Conservation (phyloP, 768 basidiomycete species). For the Dioszegia hungarica region DNA sequence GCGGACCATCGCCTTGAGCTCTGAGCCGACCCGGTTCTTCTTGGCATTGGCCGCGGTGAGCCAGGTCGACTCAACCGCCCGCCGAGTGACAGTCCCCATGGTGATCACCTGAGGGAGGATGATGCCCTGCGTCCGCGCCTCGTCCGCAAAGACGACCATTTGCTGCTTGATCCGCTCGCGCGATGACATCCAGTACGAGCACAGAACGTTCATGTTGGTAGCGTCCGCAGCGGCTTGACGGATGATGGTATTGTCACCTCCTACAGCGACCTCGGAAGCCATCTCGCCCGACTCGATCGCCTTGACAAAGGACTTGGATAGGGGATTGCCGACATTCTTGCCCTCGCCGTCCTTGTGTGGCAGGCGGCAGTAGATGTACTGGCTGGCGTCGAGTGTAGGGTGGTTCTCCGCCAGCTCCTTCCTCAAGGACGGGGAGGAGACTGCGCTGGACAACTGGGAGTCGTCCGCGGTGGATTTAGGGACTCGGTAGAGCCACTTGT, state of each 20-base stretch:
- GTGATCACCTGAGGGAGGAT: constrained; percentile 94
- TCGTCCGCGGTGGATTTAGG: constrained; percentile 42
- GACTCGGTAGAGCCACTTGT: constrained; percentile 89
- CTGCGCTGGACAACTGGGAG: not conserved
- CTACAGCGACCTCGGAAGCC: constrained; percentile 61
- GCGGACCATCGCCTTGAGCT: constrained; percentile 95
- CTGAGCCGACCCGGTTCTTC: constrained; percentile 94
- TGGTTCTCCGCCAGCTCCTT: constrained; percentile 8
- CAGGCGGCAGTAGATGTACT: constrained; percentile 72
- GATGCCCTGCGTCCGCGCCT: constrained; percentile 57
- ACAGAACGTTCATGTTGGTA: constrained; percentile 84
- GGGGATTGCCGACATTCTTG: constrained; percentile 90
- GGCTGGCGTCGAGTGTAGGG: constrained; percentile 54
- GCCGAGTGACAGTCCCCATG: constrained; percentile 97
- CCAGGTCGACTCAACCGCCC: constrained; percentile 98
- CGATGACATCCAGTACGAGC: constrained; percentile 96
- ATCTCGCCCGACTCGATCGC: constrained; percentile 81
- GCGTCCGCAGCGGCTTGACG: constrained; percentile 71
- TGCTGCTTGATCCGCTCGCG: constrained; percentile 87
- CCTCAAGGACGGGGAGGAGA: not conserved
- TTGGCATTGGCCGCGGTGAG: constrained; percentile 97
- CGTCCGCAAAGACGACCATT: constrained; percentile 78
- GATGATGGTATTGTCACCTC: constrained; percentile 31
- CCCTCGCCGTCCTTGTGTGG: constrained; percentile 94
- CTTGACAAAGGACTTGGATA: constrained; percentile 83